These are phyloP conservation scores for Pseudocohnilembus persalinus DNA, from an alignment of 169 alveolate genomes.

Conservation along the genomic window DNA sequence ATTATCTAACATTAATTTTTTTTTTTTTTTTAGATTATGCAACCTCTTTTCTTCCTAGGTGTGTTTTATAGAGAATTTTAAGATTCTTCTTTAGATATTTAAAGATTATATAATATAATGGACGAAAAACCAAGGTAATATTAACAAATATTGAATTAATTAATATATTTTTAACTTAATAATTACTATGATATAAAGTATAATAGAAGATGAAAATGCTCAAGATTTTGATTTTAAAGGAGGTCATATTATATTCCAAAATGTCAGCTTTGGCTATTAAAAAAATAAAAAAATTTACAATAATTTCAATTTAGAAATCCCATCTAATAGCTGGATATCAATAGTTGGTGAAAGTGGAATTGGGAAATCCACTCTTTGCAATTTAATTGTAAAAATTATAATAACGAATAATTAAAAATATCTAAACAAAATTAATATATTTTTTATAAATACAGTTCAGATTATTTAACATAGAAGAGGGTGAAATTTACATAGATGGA, in stretches of 20 bases:
- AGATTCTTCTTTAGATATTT: constrained; percentile 40
- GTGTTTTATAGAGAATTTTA: constrained; percentile 40
- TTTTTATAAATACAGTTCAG: constrained; percentile 34
- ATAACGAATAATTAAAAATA: neutral
- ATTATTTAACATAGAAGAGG: constrained; percentile 70
- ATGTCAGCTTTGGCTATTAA: constrained; percentile 54
- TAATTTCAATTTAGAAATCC: constrained; percentile 45
- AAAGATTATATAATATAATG: constrained; percentile 29
- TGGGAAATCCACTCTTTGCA: constrained; percentile 65
- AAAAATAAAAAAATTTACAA: constrained; percentile 49
- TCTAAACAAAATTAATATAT: neutral
- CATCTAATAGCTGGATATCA: constrained; percentile 50
- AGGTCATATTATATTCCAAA: constrained; percentile 55
- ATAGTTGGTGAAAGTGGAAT: constrained; percentile 74
- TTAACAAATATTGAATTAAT: neutral
- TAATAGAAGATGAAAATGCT: constrained; percentile 14
- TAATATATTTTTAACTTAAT: neutral
- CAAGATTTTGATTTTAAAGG: constrained; percentile 28
- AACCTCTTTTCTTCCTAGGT: constrained; percentile 38
- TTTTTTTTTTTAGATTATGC: neutral
- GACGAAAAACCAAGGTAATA: constrained; percentile 30
- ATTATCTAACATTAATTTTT: no score
- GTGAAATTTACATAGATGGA: constrained; percentile 63
- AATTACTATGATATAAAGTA: neutral
- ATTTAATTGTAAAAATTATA: constrained; percentile 45